These are phyloP conservation scores for Globisporangium cederbergense DNA, from an alignment of 352 stramenopile species.

Conservation along the genomic window DNA sequence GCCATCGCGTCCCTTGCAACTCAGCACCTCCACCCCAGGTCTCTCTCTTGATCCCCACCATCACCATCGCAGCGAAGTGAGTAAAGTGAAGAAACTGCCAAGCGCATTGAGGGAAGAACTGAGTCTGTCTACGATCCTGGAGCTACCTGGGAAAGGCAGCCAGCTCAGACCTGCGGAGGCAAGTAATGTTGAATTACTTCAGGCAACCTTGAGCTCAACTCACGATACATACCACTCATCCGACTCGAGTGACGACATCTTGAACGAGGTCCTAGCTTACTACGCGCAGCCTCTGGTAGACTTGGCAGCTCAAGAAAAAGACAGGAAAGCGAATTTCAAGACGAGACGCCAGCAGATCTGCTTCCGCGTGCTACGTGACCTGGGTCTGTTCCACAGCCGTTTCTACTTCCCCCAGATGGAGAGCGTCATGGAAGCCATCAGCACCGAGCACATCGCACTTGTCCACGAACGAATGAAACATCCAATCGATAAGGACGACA, in stretches of 20 bases:
- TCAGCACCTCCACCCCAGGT: neutral
- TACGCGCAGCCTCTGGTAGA: conserved; percentile 7
- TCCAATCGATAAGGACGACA: neutral
- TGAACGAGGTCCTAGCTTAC: conserved; percentile 1
- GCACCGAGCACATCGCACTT: conserved; percentile 10
- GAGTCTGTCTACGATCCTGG: conserved; percentile 16
- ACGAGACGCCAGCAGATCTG: conserved; percentile 15
- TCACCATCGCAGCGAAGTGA: neutral
- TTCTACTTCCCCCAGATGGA: conserved; percentile 50
- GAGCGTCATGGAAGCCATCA: conserved; percentile 22
- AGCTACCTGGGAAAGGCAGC: neutral
- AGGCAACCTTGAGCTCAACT: no score
- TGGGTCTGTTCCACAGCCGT: conserved; percentile 51
- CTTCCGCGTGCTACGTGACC: conserved; percentile 46
- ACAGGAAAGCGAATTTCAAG: neutral
- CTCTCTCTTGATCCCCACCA: neutral
- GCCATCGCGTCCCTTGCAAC: neutral
- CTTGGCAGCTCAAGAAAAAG: neutral
- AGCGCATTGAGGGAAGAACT: neutral
- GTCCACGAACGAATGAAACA: conserved; percentile 13
- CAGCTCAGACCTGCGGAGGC: neutral
- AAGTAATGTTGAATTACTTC: neutral
- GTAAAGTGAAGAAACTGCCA: neutral
- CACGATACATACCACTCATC: neutral
- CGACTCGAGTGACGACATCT: neutral